Percentiles rank a stretch among this genome's conserved stretches.
Conservation (phyloP, 352 stramenopile genomes). For the Achlya hypogyna region DNA sequence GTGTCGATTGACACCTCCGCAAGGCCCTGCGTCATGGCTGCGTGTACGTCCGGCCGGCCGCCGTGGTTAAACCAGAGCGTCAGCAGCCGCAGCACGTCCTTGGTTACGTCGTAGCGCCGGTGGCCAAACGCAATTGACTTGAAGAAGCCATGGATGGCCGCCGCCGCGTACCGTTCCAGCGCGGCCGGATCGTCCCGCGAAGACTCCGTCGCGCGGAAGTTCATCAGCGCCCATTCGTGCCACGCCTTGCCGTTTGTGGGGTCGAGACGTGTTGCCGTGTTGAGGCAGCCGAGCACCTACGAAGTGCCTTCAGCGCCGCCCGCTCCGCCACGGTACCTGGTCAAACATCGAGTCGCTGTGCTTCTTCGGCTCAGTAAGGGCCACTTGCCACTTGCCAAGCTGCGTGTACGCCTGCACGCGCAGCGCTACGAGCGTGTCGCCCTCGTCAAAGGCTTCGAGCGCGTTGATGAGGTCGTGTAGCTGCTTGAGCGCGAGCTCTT, state of each 20-base stretch:
- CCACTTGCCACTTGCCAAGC: constrained; percentile 79
- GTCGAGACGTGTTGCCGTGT: constrained; percentile 72
- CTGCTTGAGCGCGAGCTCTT: constrained; percentile 73
- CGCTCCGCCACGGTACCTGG: constrained; percentile 24
- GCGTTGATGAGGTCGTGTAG: constrained; percentile 80
- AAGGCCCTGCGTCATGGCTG: constrained; percentile 79
- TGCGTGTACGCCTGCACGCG: constrained; percentile 83
- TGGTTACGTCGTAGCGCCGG: constrained; percentile 87
- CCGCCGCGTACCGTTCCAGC: constrained; percentile 73
- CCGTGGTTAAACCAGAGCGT: constrained; percentile 99
- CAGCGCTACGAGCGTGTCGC: constrained; percentile 58
- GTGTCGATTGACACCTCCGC: constrained; percentile 94
- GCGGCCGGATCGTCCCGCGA: constrained; percentile 31
- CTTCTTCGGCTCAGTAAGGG: constrained; percentile 55
- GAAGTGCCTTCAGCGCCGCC: background rate
- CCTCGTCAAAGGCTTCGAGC: constrained; percentile 59
- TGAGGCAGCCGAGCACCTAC: constrained; percentile 58
- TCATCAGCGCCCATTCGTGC: constrained; percentile 98
- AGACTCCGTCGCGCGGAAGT: constrained; percentile 86
- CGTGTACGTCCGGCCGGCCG: constrained; percentile 82
- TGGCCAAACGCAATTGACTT: constrained; percentile 94
- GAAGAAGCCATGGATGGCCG: constrained; percentile 97
- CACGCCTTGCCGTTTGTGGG: constrained; percentile 94
- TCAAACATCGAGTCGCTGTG: constrained; percentile 64
- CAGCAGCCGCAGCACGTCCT: constrained; percentile 98